Conservation (phyloP, 2,329 filamentous ascomycete species). For the Cladosporium austrohemisphaericum region DNA sequence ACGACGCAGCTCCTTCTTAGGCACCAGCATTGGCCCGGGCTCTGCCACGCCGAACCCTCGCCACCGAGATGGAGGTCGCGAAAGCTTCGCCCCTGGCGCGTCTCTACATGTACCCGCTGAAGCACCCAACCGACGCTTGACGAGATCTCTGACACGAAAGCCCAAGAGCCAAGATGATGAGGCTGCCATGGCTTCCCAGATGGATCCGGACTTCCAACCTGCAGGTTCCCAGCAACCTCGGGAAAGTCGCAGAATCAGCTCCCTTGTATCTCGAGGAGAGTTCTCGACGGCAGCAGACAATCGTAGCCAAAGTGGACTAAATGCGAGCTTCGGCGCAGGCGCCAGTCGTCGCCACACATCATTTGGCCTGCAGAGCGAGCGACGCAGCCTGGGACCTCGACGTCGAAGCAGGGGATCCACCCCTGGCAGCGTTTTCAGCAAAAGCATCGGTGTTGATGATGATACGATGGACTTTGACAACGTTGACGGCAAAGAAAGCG, state of each 20-base stretch:
- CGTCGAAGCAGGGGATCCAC: slow-evolving; percentile 54
- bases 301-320: slow-evolving; percentile 26
- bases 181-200: slow-evolving; percentile 46
- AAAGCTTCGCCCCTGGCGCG: slow-evolving; percentile 65
- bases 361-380: slow-evolving; percentile 62
- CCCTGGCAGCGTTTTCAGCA: slow-evolving; percentile 42
- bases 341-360: slow-evolving; percentile 65
- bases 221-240: slow-evolving; percentile 47
- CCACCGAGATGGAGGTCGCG: slow-evolving; percentile 62
- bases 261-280: slow-evolving; percentile 80
- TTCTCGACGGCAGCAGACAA: slow-evolving; percentile 58
- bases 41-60: slow-evolving; percentile 67
- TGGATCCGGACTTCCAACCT: slow-evolving; percentile 47
- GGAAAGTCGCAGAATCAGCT: slow-evolving; percentile 79
- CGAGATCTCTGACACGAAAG: slow-evolving; percentile 25
- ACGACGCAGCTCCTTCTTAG: slow-evolving; percentile 61
- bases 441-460: slow-evolving; percentile 31
- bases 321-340: slow-evolving; percentile 46
- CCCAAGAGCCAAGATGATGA: slow-evolving; percentile 37
- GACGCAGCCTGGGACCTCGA: slow-evolving; percentile 56
- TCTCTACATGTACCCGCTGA: slow-evolving; percentile 32
- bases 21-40: slow-evolving; percentile 60
- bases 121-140: slow-evolving; percentile 18
- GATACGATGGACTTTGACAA: slow-evolving; percentile 36
- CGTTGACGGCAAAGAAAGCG: slow-evolving; percentile 27